These are phyloP conservation scores for Beauveria caledonica DNA, from an alignment of 2,329 filamentous ascomycete genomes.

Conservation along the genomic window DNA sequence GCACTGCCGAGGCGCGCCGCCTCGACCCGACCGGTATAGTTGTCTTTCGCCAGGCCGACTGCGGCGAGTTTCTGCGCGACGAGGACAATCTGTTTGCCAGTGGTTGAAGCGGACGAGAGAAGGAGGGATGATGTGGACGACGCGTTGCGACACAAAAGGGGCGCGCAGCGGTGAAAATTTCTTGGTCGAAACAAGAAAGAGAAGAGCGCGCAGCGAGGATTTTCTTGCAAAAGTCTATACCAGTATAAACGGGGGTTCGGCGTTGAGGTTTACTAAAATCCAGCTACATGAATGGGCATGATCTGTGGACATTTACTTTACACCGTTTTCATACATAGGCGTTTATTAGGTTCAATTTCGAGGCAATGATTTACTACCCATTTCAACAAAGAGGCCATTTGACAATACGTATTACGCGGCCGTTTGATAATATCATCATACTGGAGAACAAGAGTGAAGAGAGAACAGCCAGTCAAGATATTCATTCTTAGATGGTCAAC, in stretches of 20 bases:
- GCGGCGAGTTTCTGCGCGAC: conserved; percentile 89
- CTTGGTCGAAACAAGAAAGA: background rate
- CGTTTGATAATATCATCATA: background rate
- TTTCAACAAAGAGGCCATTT: background rate
- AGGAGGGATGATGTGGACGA: background rate
- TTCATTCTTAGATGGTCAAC: background rate
- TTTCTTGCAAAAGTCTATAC: conserved; percentile 1
- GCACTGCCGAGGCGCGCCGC: conserved; percentile 72
- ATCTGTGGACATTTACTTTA: conserved; percentile 2
- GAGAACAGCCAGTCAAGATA: background rate
- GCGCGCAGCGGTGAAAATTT: too few relatives aligned
- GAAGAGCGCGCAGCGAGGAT: background rate
- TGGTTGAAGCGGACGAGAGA: conserved; percentile 25
- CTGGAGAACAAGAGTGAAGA: background rate
- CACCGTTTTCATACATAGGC: conserved; percentile 4
- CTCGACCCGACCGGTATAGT: conserved; percentile 86
- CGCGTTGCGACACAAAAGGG: background rate
- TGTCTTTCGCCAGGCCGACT: conserved; percentile 86
- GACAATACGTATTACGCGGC: background rate
- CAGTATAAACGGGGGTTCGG: conserved; percentile 5
- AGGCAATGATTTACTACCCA: background rate
- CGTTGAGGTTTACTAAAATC: conserved; percentile 5
- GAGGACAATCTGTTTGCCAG: conserved; percentile 57
- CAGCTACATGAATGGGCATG: conserved; percentile 4
- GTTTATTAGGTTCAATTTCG: conserved; percentile 1